phyloP scores from a whole-genome alignment of 331 rosid species.

The Telfairia occidentalis region DNA sequence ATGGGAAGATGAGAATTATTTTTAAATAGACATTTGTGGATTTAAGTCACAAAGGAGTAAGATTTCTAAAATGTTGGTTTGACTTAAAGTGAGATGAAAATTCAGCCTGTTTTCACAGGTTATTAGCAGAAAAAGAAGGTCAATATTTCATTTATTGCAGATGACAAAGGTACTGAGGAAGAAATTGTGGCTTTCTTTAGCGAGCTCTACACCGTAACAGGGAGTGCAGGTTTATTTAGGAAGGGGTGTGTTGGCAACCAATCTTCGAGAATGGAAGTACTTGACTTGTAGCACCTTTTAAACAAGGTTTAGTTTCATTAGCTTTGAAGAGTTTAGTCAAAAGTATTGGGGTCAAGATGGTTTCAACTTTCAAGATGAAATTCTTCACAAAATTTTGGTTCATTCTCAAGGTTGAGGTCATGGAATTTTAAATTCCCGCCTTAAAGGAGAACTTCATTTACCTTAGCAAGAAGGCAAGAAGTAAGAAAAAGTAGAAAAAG shows the following conservation, averaged over 20 bases:
- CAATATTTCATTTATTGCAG: no score
- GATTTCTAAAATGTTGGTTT: background rate
- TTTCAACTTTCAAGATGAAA: background rate
- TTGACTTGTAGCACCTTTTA: background rate
- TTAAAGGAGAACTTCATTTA: background rate
- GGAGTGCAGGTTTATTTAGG: background rate
- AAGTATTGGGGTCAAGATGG: background rate
- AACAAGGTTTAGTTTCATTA: background rate
- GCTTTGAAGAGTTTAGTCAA: background rate
- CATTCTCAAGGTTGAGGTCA: background rate
- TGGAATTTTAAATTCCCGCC: background rate
- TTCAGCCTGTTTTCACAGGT: background rate
- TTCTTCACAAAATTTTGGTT: background rate
- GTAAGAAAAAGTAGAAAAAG: background rate
- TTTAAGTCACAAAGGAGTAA: background rate
- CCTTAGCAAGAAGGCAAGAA: background rate
- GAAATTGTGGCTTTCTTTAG: background rate
- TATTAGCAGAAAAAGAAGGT: no score
- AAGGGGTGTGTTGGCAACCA: background rate
- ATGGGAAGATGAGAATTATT: background rate
- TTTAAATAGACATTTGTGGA: background rate
- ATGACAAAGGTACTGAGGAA: no score
- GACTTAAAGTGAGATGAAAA: background rate
- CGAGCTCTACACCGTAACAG: background rate
- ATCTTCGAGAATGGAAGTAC: background rate